Evolutionary conservation across 2,329 filamentous ascomycete species (phyloP).

Genomic region (Trichoderma harzianum): DNA sequence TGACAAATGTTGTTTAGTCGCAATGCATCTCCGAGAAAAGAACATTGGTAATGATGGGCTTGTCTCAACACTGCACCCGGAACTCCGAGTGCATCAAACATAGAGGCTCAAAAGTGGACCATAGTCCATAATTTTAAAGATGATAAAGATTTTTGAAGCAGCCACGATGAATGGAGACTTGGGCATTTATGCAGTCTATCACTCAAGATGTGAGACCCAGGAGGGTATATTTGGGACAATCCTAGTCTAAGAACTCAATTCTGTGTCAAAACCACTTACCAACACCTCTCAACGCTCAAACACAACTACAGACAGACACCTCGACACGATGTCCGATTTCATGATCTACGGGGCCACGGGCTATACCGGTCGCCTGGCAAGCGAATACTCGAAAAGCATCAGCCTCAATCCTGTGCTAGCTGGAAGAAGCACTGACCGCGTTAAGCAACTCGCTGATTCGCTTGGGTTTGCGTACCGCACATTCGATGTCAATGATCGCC

Average conservation of each 20-base stretch:
- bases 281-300: not conserved
- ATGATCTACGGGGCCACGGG: not conserved
- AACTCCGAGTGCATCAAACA: not conserved
- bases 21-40: not conserved
- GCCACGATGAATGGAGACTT: rapidly evolving
- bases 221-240: not conserved
- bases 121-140: not conserved
- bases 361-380: not conserved
- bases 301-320: not conserved
- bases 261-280: not conserved
- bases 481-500: not conserved
- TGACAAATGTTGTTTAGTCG: not conserved
- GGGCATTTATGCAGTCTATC: not conserved
- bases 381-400: not conserved
- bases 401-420: not conserved
- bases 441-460: not conserved
- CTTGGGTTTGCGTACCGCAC: not conserved
- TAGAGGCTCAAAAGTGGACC: not conserved
- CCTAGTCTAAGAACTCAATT: not conserved
- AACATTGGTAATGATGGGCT: not conserved
- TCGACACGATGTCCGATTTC: not conserved
- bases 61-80: not conserved
- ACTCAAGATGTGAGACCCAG: too few relatives aligned
- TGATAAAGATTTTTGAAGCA: rapidly evolving
- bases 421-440: not conserved